Evolutionary conservation across 78 protist species (phyloP).

Genomic region (Dictyostelium intermedium): DNA sequence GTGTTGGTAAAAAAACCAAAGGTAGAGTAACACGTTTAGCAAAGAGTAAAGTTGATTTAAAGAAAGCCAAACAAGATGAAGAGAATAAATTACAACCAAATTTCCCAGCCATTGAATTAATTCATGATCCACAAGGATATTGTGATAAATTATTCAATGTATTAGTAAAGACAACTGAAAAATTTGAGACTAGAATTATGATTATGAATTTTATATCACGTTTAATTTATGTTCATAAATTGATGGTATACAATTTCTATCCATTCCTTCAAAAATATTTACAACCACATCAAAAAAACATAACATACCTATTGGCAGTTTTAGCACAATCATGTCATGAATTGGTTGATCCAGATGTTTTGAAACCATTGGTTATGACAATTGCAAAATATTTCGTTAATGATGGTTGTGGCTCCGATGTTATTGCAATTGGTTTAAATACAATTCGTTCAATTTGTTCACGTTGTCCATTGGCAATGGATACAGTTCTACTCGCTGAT

Average conservation of each 20-base stretch:
- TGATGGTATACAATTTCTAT: conserved; percentile 90
- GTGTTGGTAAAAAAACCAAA: conserved; percentile 72
- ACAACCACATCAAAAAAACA: conserved; percentile 90
- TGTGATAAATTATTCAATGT: conserved; percentile 83
- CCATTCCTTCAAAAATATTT: conserved; percentile 88
- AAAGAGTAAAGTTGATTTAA: conserved; percentile 49
- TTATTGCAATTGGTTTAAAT: conserved; percentile 93
- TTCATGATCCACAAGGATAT: conserved; percentile 93
- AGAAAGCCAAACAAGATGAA: conserved; percentile 34
- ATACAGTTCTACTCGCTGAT: conserved; percentile 80
- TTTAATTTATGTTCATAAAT: conserved; percentile 84
- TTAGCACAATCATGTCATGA: conserved; percentile 93
- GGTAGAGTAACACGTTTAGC: conserved; percentile 1
- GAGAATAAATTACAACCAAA: conserved; percentile 5
- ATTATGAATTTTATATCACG: conserved; percentile 88
- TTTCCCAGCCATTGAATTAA: conserved; percentile 85
- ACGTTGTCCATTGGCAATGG: conserved; percentile 92
- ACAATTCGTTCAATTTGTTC: conserved; percentile 88
- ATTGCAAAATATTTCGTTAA: conserved; percentile 90
- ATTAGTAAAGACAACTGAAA: conserved; percentile 75
- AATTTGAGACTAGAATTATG: conserved; percentile 86
- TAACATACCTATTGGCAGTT: conserved; percentile 88
- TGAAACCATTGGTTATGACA: conserved; percentile 88
- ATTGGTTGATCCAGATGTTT: conserved; percentile 92
- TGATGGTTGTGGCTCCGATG: conserved; percentile 89